Base-by-base conservation (phyloP, 2,329 filamentous ascomycete species). In the Chrysoporthe puriensis region DNA sequence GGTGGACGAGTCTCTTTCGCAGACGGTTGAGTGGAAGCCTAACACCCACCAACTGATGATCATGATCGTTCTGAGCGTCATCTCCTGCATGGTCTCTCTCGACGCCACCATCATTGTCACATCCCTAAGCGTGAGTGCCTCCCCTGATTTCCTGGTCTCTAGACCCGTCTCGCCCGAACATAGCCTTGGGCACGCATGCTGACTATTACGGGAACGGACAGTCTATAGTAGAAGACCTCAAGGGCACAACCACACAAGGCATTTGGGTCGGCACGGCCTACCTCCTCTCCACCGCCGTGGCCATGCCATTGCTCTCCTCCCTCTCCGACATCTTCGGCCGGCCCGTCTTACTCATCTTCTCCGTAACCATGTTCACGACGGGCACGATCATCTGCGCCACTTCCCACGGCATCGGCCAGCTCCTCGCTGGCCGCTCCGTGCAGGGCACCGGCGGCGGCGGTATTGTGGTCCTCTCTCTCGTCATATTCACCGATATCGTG, bases 401-500 rank as follows among this genome's bases (percentile, higher is more conserved):
- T 18, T 76, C 80, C 1, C 72, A 74, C 14, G 70, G 70, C 66
- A 76, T 82, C 42, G 66, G 71, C 1, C 70, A 75, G 6, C 73
- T 82, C 57, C 76, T 82, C 7, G 73, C 74, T 4, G 80, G 80
- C 0, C 77, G 80, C 1, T 75, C 76, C 4, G 69, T 82, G 9
- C 80, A 82, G 67, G 80, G 80, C 2, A 71, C 81, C 5, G 80
- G 80, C 3, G 80, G 78, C 13, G 80, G 78, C 2, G 80, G 80
- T 7, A 79, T 82, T 62, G 78, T 81, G 56, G 76, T 78, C n/a
- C 71, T 82, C 43, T 74, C 75, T 14, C 72, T 80, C 60, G 77
- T 82, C 50, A 79, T 81, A 66, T 77, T 80, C 64, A 78, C 79
- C 11, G 80, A 82, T 42, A 79, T 82, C 56, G 79, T 82, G 8